Conservation (phyloP, 75 land plant genomes). For the Azolla pinnata region DNA sequence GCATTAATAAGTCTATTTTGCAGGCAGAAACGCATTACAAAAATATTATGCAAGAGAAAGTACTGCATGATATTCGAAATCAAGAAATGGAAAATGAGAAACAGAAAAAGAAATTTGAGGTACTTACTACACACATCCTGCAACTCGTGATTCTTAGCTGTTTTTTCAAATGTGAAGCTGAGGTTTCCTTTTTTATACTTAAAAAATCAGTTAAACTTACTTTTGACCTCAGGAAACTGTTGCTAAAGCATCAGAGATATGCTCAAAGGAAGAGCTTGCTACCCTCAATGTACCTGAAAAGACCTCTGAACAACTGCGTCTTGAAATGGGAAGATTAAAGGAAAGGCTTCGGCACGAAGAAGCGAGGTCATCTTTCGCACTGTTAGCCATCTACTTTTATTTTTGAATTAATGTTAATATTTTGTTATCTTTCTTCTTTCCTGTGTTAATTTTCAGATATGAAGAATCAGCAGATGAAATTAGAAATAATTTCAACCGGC, state of each 20-base stretch:
- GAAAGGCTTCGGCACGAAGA: constrained; percentile 54
- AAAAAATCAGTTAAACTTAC: too few relatives aligned
- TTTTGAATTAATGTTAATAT: too few relatives aligned
- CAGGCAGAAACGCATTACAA: constrained; percentile 59
- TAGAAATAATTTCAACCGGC: constrained; percentile 28
- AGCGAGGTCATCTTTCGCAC: constrained; percentile 18
- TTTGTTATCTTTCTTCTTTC: too few relatives aligned
- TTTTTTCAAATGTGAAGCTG: too few relatives aligned
- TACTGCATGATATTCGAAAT: constrained; percentile 36
- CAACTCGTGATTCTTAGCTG: too few relatives aligned
- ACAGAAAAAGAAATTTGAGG: constrained; percentile 40
- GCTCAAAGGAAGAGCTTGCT: constrained; percentile 71
- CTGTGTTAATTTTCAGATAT: constrained; percentile 48
- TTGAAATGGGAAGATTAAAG: constrained; percentile 30
- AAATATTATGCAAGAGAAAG: constrained; percentile 39
- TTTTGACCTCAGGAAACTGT: constrained; percentile 10
- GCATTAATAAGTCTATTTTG: too few relatives aligned
- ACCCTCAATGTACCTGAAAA: constrained; percentile 40
- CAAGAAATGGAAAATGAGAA: constrained; percentile 31
- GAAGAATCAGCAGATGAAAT: constrained; percentile 70
- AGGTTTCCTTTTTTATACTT: too few relatives aligned
- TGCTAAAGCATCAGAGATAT: constrained; percentile 63
- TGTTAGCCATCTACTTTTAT: too few relatives aligned
- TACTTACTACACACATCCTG: too few relatives aligned
- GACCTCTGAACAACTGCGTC: constrained; percentile 47